Percentiles rank a stretch among this genome's conserved stretches.
Evolutionary conservation across 2,329 filamentous ascomycete genomes (phyloP).

Genomic region (Trichoderma sp.): DNA sequence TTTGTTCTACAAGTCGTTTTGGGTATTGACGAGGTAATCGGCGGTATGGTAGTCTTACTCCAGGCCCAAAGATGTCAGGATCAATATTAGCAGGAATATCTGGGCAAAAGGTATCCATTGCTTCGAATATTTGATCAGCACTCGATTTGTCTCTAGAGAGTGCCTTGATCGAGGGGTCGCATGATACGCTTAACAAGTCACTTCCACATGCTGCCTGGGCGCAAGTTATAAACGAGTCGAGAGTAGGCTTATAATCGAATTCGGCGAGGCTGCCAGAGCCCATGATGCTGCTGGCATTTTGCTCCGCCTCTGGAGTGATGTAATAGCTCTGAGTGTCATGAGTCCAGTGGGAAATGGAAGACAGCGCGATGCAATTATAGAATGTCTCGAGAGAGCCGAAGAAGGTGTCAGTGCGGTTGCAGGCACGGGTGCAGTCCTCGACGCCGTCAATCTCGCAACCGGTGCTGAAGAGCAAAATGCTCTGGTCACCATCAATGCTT

Average conservation of each 20-base stretch:
- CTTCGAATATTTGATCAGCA: slow-evolving; percentile 32
- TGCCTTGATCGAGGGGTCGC: slow-evolving; percentile 29
- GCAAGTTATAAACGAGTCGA: slow-evolving; percentile 34
- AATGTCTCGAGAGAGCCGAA: slow-evolving; percentile 39
- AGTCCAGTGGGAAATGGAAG: slow-evolving; percentile 36
- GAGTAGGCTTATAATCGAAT: slow-evolving; percentile 33
- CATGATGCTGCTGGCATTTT: slow-evolving; percentile 37
- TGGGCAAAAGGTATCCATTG: slow-evolving; percentile 37
- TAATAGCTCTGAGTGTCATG: slow-evolving; percentile 30
- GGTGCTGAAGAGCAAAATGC: slow-evolving; percentile 33
- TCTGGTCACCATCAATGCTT: slow-evolving; percentile 33
- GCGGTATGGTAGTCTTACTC: slow-evolving; percentile 28
- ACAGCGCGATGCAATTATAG: slow-evolving; percentile 39
- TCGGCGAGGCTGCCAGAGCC: slow-evolving; percentile 31
- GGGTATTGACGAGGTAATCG: neutral
- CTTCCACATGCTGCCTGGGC: slow-evolving; percentile 36
- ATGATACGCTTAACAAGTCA: slow-evolving; percentile 34
- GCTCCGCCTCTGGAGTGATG: slow-evolving; percentile 34
- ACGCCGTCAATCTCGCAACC: slow-evolving; percentile 32
- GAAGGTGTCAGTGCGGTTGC: slow-evolving; percentile 30
- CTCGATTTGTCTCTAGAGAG: slow-evolving; percentile 29
- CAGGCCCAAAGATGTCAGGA: slow-evolving; percentile 40
- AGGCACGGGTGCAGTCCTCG: slow-evolving; percentile 34
- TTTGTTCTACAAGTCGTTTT: neutral
- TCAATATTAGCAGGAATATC: slow-evolving; percentile 38